These are phyloP conservation scores for Geotrichum australiense DNA, from an alignment of 1,139 yeast genomes.

Conservation along the genomic window DNA sequence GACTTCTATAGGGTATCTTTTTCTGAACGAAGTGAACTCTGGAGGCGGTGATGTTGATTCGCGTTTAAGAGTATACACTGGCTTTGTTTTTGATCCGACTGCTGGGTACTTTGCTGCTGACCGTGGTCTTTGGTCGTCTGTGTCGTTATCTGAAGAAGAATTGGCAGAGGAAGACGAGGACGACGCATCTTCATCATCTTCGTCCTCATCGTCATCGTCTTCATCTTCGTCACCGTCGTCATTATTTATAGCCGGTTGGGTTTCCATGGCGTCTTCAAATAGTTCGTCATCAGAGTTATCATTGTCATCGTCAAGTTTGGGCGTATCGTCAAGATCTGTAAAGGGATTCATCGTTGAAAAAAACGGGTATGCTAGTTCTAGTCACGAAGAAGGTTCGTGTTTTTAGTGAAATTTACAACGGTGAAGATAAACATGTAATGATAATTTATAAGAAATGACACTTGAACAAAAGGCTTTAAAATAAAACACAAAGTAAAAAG, in stretches of 20 bases:
- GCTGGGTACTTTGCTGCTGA: constrained; percentile 13
- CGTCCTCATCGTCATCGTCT: constrained; percentile 23
- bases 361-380: too few species aligned
- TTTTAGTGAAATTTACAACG: too few species aligned
- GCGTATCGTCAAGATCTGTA: constrained; percentile 11
- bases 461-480: too few species aligned
- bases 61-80: constrained; percentile 6
- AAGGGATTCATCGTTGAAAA: constrained; percentile 10
- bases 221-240: constrained; percentile 20
- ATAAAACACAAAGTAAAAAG: too few species aligned
- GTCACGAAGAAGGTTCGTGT: too few species aligned
- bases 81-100: constrained; percentile 12
- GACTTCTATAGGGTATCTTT: constrained; percentile 23
- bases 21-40: constrained; percentile 19
- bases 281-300: constrained; percentile 29
- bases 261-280: constrained; percentile 28
- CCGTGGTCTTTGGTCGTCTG: constrained; percentile 11
- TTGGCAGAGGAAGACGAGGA: too few species aligned
- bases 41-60: constrained; percentile 6
- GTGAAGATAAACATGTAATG: too few species aligned
- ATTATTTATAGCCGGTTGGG: constrained; percentile 21
- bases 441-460: too few species aligned
- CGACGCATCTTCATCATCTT: constrained; percentile 18
- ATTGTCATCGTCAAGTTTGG: constrained; percentile 17
- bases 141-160: constrained; percentile 19